phyloP scores from a whole-genome alignment of 805 yeast genomes.

The Millerozyma miso region DNA sequence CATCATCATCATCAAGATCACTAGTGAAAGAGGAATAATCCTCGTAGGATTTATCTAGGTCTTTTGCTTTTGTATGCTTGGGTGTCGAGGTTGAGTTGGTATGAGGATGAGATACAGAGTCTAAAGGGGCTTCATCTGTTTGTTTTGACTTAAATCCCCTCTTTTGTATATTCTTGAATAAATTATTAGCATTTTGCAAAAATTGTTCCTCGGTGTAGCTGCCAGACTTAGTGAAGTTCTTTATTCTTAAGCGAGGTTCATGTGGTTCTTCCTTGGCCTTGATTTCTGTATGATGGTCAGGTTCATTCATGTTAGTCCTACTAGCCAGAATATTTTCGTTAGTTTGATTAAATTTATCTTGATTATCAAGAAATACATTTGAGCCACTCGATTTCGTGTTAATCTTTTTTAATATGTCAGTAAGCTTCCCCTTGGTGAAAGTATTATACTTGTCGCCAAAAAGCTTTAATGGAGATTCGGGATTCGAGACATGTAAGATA shows the following conservation, averaged over 20 bases:
- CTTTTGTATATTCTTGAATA: conserved; percentile 35
- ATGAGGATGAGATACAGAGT: conserved; percentile 2
- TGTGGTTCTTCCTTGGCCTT: conserved; percentile 6
- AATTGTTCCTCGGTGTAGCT: conserved; percentile 34
- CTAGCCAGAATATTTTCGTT: not conserved
- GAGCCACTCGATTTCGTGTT: conserved; percentile 11
- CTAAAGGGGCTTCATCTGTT: not conserved
- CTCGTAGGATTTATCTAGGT: conserved; percentile 9
- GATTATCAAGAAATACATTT: not conserved
- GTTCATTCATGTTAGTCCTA: too few species aligned
- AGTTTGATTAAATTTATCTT: not conserved
- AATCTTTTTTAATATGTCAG: conserved; percentile 21
- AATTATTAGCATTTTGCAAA: conserved; percentile 33
- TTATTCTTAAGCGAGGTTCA: conserved; percentile 24
- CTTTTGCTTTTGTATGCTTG: conserved; percentile 19
- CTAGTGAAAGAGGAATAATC: conserved; percentile 33
- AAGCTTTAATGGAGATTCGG: conserved; percentile 40
- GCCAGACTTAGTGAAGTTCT: conserved; percentile 27
- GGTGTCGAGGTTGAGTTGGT: conserved; percentile 40
- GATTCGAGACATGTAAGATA: conserved; percentile 15
- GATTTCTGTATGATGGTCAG: conserved; percentile 6
- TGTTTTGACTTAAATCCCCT: conserved; percentile 21
- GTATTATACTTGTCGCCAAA: conserved; percentile 38
- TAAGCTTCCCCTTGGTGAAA: conserved; percentile 32
- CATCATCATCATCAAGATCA: conserved; percentile 18